Conservation (phyloP, 345 rosid genomes). For the Mallotus nudiflorus region DNA sequence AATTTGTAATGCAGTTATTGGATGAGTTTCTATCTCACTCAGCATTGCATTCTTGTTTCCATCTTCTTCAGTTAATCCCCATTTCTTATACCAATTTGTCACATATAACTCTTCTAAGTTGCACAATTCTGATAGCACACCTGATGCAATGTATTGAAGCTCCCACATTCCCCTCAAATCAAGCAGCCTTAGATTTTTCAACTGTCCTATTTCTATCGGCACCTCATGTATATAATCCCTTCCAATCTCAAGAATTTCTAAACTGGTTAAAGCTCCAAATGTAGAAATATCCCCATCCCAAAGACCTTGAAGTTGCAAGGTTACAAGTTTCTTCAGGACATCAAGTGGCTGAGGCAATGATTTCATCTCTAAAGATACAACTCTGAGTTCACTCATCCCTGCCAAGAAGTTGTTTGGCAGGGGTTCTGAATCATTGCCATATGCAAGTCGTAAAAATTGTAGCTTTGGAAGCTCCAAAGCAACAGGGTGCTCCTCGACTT, state of each 20-base stretch:
- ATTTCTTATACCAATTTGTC: neutral
- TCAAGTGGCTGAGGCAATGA: constrained; percentile 19
- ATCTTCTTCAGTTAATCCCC: neutral
- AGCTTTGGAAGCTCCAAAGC: constrained; percentile 19
- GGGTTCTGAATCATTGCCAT: fast-evolving
- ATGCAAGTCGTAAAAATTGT: neutral
- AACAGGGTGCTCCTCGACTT: neutral
- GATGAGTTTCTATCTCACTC: neutral
- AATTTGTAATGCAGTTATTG: neutral
- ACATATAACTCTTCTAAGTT: neutral
- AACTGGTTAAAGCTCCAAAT: neutral
- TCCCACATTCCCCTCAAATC: neutral
- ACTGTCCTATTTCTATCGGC: neutral
- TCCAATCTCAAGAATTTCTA: neutral
- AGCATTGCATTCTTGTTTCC: neutral
- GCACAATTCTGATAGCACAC: neutral
- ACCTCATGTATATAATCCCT: neutral
- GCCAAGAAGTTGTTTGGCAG: constrained; percentile 21
- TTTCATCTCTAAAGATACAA: constrained; percentile 1
- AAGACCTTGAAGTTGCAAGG: neutral
- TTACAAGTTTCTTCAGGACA: constrained; percentile 8
- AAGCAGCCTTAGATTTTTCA: neutral
- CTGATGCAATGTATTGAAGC: neutral
- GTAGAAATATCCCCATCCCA: neutral
- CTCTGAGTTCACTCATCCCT: constrained; percentile 20